Conservation (phyloP, 2,329 filamentous ascomycete genomes). For the Aspergillus quadrilineatus region DNA sequence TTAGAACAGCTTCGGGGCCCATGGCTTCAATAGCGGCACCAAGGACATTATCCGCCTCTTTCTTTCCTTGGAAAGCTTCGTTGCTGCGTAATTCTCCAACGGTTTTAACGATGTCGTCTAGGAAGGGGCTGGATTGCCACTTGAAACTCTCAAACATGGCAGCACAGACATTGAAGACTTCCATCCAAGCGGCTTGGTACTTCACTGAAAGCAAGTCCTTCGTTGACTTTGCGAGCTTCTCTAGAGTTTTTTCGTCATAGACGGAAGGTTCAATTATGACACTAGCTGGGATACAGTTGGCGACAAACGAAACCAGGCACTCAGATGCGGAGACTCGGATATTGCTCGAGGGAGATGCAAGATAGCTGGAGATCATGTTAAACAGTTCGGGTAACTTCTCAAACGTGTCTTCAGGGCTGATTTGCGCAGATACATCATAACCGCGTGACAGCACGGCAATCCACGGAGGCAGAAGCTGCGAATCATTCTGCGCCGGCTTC, state of each 20-base stretch:
- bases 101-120: conserved; percentile 71
- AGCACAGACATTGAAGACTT: conserved; percentile 85
- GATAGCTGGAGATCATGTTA: conserved; percentile 72
- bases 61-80: conserved; percentile 87
- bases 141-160: conserved; percentile 83
- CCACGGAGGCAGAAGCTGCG: conserved; percentile 92
- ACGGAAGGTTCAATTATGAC: conserved; percentile 86
- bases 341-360: conserved; percentile 85
- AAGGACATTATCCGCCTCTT: conserved; percentile 87
- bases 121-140: conserved; percentile 79
- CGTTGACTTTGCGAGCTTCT: conserved; percentile 70
- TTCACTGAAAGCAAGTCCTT: conserved; percentile 79
- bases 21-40: conserved; percentile 85
- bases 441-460: conserved; percentile 92
- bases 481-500: conserved; percentile 88
- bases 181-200: conserved; percentile 91
- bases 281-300: conserved; percentile 80
- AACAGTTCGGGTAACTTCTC: conserved; percentile 85
- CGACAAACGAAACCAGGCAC: conserved; percentile 88
- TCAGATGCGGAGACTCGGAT: conserved; percentile 93
- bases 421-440: conserved; percentile 87
- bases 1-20: conserved; percentile 80
- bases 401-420: conserved; percentile 88
- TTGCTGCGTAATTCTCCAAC: conserved; percentile 86
- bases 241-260: conserved; percentile 85